Evolutionary conservation across 768 basidiomycete species (phyloP), one percentile per base, ranked within the genome.

Genomic region (Lactarius tabidus): DNA sequence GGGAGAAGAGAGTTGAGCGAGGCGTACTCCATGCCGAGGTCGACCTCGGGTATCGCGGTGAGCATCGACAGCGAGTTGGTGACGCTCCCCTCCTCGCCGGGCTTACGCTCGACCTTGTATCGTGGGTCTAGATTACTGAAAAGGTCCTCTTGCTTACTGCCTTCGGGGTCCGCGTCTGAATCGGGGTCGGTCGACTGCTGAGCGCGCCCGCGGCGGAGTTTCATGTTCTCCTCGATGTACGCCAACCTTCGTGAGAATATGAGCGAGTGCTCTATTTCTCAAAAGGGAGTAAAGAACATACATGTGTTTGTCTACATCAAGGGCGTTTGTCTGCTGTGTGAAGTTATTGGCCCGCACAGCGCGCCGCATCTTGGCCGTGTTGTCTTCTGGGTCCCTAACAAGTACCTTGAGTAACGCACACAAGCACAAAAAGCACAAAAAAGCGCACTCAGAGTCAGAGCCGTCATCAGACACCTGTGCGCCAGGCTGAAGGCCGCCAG

Each of bases 291-390:
- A 57, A 51, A 15, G 29, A 28, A 56, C 91, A 58, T 63, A 95
- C 96, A 98, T 98, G 72, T 98, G 97, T 73, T 98, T 98, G 78
- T 99, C 96, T 29, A 97, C 95, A 73, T 98, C 96, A 26, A 98
- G 82, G 1, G 87, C 85, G 74, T 97, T 96, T 5, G 96, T 99
- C 77, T 98, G 96, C 68, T 95, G 93, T 0, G 97, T 99, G 73
- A 99, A 98, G 77, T 97, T 97, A 76, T 92, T 96, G 26, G 85
- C 79, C 45, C 93, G 81, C 2, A 95, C 88, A 6, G 88, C 84
- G 58, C 86, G 80, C 64, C 91, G 81, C 12, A 90, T 87, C 63
- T 84, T 88, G 2, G 88, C 85, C 60, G 87, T 85, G 35, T 85
- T 83, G 53, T 87, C 87, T 48, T 84, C 84, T 65, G 83, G 80